Base-by-base conservation (phyloP, 1,284 basidiomycete genomes). In the Heterobasidion irregulare region DNA sequence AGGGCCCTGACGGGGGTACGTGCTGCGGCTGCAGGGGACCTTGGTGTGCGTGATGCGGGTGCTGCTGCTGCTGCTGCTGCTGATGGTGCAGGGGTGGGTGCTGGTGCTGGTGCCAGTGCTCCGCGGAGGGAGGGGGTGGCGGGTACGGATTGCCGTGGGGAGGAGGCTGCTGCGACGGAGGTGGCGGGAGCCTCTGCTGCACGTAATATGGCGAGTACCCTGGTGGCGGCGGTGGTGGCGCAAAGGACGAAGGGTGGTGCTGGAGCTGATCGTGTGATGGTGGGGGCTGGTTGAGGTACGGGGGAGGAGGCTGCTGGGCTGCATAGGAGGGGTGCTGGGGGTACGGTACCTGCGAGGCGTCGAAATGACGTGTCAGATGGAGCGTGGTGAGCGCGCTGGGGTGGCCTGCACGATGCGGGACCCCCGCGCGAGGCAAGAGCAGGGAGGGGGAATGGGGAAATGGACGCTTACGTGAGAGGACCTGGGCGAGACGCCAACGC, bases 61-160 rank as follows among this genome's bases (percentile, higher is more conserved):
- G 60, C 47, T 68, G 70, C 53, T 69, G 70, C 65, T 70, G 69
- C n/a, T n/a, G n/a, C n/a, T n/a, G n/a, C n/a, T n/a, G n/a, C n/a
- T n/a, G n/a, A 54, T 71, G 73, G 49, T 66, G 64, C 18, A 50
- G 19, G 44, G 65, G 66, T 41, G 69, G 60, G 34, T 65, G 65
- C 26, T 26, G 26, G 26, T 16, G 63, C 67, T 26, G 70, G 55
- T 69, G 70, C 66, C 71, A 70, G 56, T 71, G 73, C 49, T 66
- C 65, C 32, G 58, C 34, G 34, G 65, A 66, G 41, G 69, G 60
- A 33, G 66, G 65, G 16, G 63, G 67, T 18, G 71, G 55, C 50
- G 68, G 55, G 53, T 70, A 72, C 1, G 66, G 56, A 38, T 65
- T 60, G 36, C 58, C 53, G 47, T 59, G 59, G 13, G 1, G 63